These are phyloP conservation scores for Colletotrichum liriopes DNA, from an alignment of 2,329 filamentous ascomycete species.

Conservation along the genomic window DNA sequence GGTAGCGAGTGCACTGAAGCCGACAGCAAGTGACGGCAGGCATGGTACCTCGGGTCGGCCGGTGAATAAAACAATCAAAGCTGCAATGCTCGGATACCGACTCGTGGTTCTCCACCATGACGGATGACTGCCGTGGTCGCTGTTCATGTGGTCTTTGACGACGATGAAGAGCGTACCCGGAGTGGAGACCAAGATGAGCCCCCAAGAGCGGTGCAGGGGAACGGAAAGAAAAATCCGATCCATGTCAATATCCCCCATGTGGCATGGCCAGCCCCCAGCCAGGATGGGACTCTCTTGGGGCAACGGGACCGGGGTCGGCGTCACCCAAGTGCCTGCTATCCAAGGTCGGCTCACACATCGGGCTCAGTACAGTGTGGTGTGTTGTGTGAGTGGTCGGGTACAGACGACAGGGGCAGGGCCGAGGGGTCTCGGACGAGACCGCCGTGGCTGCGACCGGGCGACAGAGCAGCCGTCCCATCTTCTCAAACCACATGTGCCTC, in stretches of 20 bases:
- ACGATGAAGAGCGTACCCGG: slow-evolving; percentile 1
- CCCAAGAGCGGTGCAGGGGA: slow-evolving; percentile 25
- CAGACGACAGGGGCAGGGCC: slow-evolving; percentile 18
- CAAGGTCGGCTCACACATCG: background rate
- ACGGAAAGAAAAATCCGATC: slow-evolving; percentile 20
- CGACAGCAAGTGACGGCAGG: background rate
- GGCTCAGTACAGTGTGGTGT: background rate
- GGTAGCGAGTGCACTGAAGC: background rate
- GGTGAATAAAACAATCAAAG: background rate
- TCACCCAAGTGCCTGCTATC: slow-evolving; percentile 6
- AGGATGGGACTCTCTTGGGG: slow-evolving; percentile 25
- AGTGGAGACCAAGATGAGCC: slow-evolving; percentile 8
- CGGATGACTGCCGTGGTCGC: slow-evolving; percentile 13
- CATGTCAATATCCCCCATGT: slow-evolving; percentile 34
- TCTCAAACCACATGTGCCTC: slow-evolving; percentile 51
- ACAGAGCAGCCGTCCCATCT: slow-evolving; percentile 38
- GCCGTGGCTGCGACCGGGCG: slow-evolving; percentile 34
- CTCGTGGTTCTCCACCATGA: slow-evolving; percentile 12
- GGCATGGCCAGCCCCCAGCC: slow-evolving; percentile 18
- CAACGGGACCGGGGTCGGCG: slow-evolving; percentile 19
- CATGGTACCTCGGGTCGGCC: background rate
- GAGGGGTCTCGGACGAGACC: slow-evolving; percentile 23
- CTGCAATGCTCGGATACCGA: slow-evolving; percentile 2
- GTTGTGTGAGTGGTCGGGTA: slow-evolving; percentile 3
- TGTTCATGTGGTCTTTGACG: slow-evolving; percentile 16